Evolutionary conservation across 1,284 basidiomycete species (phyloP).

Genomic region (Leucoagaricus sp.): DNA sequence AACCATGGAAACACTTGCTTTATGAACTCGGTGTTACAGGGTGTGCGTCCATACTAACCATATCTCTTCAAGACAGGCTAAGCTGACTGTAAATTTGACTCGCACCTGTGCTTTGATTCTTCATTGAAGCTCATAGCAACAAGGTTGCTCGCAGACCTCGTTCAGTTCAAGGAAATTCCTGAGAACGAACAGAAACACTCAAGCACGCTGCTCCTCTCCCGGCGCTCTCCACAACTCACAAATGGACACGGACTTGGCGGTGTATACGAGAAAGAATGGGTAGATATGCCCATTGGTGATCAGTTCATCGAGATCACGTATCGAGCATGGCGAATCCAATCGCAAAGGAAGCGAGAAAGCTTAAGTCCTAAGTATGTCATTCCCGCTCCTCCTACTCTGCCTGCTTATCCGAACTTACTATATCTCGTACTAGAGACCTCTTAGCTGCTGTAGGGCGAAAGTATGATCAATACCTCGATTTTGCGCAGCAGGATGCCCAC

Average conservation of each 20-base stretch:
- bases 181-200: constrained; percentile 39
- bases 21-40: constrained; percentile 87
- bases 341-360: constrained; percentile 45
- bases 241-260: constrained; percentile 61
- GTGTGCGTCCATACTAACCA: constrained; percentile 39
- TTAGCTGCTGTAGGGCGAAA: constrained; percentile 75
- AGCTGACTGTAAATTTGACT: not conserved
- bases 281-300: constrained; percentile 67
- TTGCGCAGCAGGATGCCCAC: constrained; percentile 93
- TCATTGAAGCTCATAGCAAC: constrained; percentile 58
- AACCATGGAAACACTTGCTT: constrained; percentile 75
- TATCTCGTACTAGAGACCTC: constrained; percentile 39
- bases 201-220: constrained; percentile 41
- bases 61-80: not conserved
- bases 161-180: constrained; percentile 53
- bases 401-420: not conserved
- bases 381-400: not conserved
- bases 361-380: constrained; percentile 64
- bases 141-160: constrained; percentile 58
- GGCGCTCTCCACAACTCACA: constrained; percentile 64
- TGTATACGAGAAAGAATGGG: constrained; percentile 49
- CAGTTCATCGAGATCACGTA: constrained; percentile 56
- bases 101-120: not conserved
- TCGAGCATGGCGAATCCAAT: constrained; percentile 63
- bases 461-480: constrained; percentile 92